These are phyloP conservation scores for Calycina herbarum DNA, from an alignment of 2,329 filamentous ascomycete genomes.

Conservation along the genomic window DNA sequence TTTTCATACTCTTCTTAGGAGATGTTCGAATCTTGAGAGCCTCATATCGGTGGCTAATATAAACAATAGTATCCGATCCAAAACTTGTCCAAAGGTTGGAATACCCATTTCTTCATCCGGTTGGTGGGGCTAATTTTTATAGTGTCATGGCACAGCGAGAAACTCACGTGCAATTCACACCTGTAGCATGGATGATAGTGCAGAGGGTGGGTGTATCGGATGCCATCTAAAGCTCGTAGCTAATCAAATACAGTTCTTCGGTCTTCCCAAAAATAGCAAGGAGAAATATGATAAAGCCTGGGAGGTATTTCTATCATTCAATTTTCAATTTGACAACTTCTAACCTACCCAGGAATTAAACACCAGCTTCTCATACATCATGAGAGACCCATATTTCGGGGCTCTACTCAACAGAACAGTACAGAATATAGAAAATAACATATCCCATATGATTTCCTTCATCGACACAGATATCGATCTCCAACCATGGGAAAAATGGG, in stretches of 20 bases:
- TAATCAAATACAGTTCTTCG: slow-evolving; percentile 33
- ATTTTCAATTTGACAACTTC: slow-evolving; percentile 41
- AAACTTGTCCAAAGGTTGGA: slow-evolving; percentile 26
- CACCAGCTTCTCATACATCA: slow-evolving; percentile 41
- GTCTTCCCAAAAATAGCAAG: slow-evolving; percentile 28
- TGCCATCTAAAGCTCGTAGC: neutral
- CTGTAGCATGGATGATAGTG: slow-evolving; percentile 26
- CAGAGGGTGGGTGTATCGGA: slow-evolving; percentile 22
- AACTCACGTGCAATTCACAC: slow-evolving; percentile 24
- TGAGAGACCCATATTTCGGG: slow-evolving; percentile 47
- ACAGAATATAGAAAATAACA: slow-evolving; percentile 43
- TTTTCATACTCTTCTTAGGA: neutral
- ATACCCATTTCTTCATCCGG: neutral
- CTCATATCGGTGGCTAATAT: slow-evolving; percentile 6
- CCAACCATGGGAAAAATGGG: slow-evolving; percentile 59
- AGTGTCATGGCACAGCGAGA: slow-evolving; percentile 32
- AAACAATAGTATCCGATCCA: slow-evolving; percentile 29
- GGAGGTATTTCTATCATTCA: slow-evolving; percentile 25
- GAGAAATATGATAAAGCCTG: slow-evolving; percentile 28
- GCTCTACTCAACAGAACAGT: slow-evolving; percentile 42
- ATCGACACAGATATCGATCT: slow-evolving; percentile 60
- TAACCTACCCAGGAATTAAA: slow-evolving; percentile 38
- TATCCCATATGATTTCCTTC: slow-evolving; percentile 60
- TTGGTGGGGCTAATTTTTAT: slow-evolving; percentile 16
- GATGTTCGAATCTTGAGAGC: neutral